phyloP scores from a whole-genome alignment of 208 protist species.

The Crithidia brevicula region DNA sequence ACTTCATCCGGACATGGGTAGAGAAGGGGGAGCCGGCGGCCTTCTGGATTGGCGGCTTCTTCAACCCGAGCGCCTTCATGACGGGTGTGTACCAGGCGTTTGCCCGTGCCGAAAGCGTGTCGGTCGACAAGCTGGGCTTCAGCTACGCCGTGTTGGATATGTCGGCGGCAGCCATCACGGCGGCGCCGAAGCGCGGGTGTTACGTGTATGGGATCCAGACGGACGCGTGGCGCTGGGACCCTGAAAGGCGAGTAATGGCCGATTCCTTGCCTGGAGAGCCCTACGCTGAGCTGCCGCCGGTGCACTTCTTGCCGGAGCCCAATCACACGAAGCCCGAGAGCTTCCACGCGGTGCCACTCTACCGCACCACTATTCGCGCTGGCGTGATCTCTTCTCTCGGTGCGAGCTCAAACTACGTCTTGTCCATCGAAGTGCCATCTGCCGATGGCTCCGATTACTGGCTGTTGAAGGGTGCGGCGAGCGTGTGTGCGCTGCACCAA shows the following conservation, averaged over 20 bases:
- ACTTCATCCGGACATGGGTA: slow-evolving; percentile 96
- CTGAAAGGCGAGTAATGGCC: slow-evolving; percentile 62
- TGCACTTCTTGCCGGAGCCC: slow-evolving; percentile 96
- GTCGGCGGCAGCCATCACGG: slow-evolving; percentile 52
- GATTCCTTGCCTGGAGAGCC: slow-evolving; percentile 93
- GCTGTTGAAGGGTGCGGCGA: slow-evolving; percentile 91
- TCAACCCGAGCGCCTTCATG: slow-evolving; percentile 99
- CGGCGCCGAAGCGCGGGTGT: slow-evolving; percentile 89
- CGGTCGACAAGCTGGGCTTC: slow-evolving; percentile 97
- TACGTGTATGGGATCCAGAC: slow-evolving; percentile 97
- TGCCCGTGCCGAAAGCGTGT: slow-evolving; percentile 94
- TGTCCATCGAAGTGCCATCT: slow-evolving; percentile 89
- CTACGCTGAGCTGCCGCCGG: slow-evolving; percentile 88
- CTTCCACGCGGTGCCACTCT: slow-evolving; percentile 92
- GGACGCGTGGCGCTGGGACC: slow-evolving; percentile 97
- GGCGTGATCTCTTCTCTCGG: slow-evolving; percentile 96
- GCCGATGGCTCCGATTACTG: slow-evolving; percentile 89
- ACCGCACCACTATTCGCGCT: slow-evolving; percentile 94
- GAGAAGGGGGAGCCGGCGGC: slow-evolving; percentile 89
- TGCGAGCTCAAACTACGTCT: slow-evolving; percentile 96
- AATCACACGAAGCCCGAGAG: slow-evolving; percentile 71
- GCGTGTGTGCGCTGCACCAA: slow-evolving; percentile 81
- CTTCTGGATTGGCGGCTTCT: slow-evolving; percentile 98
- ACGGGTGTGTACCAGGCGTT: slow-evolving; percentile 97
- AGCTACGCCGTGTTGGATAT: slow-evolving; percentile 84